Evolutionary conservation across 805 yeast species (phyloP).

Genomic region (Clavispora santaluciae): DNA sequence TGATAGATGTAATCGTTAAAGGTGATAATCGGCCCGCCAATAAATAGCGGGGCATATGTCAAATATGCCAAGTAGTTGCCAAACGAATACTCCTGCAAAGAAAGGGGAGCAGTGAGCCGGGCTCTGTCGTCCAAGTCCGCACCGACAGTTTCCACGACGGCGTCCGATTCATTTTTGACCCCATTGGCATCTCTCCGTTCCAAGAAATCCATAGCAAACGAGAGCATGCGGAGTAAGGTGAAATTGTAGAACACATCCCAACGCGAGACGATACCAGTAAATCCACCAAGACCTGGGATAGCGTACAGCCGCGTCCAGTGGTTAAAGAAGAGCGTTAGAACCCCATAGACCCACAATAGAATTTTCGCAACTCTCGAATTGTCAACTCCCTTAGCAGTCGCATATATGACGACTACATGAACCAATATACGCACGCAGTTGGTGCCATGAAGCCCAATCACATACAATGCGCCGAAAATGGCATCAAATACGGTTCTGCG

Average conservation of each 20-base stretch:
- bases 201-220: slow-evolving; percentile 75
- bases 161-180: neutral
- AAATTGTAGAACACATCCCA: slow-evolving; percentile 98
- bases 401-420: slow-evolving; percentile 53
- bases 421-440: slow-evolving; percentile 57
- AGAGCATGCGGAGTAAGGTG: slow-evolving; percentile 75
- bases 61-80: slow-evolving; percentile 70
- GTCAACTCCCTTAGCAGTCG: slow-evolving; percentile 37
- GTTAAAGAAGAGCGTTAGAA: slow-evolving; percentile 73
- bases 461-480: slow-evolving; percentile 61
- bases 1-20: slow-evolving; percentile 89
- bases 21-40: slow-evolving; percentile 93
- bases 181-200: slow-evolving; percentile 24
- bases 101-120: slow-evolving; percentile 61
- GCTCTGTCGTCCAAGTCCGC: slow-evolving; percentile 50
- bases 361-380: slow-evolving; percentile 36
- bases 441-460: slow-evolving; percentile 76
- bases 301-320: neutral
- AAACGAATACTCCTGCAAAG: slow-evolving; percentile 55
- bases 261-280: slow-evolving; percentile 72
- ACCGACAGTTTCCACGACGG: slow-evolving; percentile 3
- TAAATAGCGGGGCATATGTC: slow-evolving; percentile 80
- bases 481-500: slow-evolving; percentile 66
- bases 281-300: slow-evolving; percentile 50
- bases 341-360: slow-evolving; percentile 72